Percentiles rank a stretch among this genome's conserved stretches.
phyloP scores from a whole-genome alignment of 2,329 filamentous ascomycete species.

The Diaporthe velutina region DNA sequence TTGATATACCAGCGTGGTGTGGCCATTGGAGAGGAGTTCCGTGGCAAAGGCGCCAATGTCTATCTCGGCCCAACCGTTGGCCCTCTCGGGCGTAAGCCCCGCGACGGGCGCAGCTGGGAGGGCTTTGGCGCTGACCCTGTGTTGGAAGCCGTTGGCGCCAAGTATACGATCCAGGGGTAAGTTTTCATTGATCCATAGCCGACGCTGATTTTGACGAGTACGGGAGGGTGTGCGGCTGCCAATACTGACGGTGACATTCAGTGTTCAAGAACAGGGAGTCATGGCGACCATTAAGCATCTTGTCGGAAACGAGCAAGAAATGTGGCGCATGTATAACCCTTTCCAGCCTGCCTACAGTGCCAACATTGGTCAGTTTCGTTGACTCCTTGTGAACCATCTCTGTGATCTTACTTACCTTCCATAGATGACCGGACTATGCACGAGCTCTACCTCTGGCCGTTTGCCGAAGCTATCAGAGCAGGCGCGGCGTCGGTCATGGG shows the following conservation, averaged over 20 bases:
- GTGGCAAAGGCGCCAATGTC: conserved; percentile 80
- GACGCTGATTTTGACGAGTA: neutral
- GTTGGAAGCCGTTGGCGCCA: conserved; percentile 78
- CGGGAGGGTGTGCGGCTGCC: neutral
- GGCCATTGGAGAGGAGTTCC: conserved; percentile 78
- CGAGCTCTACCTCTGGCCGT: conserved; percentile 84
- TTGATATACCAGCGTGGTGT: conserved; percentile 77
- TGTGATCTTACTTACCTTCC: neutral
- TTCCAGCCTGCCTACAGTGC: conserved; percentile 67
- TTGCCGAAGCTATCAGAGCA: conserved; percentile 78
- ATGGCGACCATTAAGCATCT: conserved; percentile 88
- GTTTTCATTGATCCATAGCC: neutral
- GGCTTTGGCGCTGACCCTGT: conserved; percentile 79
- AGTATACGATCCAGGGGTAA: conserved; percentile 76
- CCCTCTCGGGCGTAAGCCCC: conserved; percentile 78
- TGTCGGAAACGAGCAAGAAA: conserved; percentile 80
- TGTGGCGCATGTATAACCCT: conserved; percentile 69
- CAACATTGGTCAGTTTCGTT: conserved; percentile 56
- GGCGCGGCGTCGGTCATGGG: conserved; percentile 76
- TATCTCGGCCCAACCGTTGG: conserved; percentile 79
- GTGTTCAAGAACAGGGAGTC: conserved; percentile 83
- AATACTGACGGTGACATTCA: conserved; percentile 12
- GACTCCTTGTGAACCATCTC: conserved; percentile 67
- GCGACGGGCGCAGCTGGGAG: conserved; percentile 82
- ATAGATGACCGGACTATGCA: conserved; percentile 79